These are phyloP conservation scores for Paxillus ammoniavirescens DNA, from an alignment of 768 basidiomycete genomes.

Conservation along the genomic window DNA sequence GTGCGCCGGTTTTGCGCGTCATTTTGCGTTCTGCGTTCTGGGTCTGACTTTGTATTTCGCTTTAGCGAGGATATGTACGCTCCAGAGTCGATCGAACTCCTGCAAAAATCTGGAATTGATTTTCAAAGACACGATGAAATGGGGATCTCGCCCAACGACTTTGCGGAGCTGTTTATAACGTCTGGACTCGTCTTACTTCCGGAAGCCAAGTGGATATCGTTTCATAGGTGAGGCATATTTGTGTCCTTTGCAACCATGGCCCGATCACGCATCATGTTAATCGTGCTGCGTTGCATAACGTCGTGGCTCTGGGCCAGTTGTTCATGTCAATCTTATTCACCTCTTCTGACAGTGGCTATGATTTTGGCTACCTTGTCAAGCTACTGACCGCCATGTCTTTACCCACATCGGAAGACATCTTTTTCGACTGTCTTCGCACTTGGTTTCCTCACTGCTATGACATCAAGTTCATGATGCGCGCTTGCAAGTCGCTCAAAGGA, in stretches of 20 bases:
- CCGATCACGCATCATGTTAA: not conserved
- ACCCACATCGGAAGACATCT: constrained; percentile 84
- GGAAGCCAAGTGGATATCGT: constrained; percentile 95
- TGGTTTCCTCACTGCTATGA: constrained; percentile 99
- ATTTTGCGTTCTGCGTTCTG: not conserved
- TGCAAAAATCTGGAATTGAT: constrained; percentile 95
- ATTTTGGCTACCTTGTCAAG: constrained; percentile 98
- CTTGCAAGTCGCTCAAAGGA: constrained; percentile 76
- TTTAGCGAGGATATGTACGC: constrained; percentile 96
- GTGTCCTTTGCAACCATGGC: not conserved
- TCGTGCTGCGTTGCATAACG: not conserved
- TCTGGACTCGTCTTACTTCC: constrained; percentile 87
- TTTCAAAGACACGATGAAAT: constrained; percentile 91
- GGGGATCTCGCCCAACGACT: constrained; percentile 90
- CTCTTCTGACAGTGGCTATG: constrained; percentile 74
- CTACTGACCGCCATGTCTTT: constrained; percentile 83
- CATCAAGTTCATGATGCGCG: constrained; percentile 95
- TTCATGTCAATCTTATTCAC: not conserved
- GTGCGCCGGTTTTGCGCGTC: constrained; percentile 45
- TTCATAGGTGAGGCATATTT: constrained; percentile 76
- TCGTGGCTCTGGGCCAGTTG: not conserved
- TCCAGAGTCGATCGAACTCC: constrained; percentile 93
- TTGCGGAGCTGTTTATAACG: constrained; percentile 96
- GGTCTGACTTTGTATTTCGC: not conserved
- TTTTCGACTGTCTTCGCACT: constrained; percentile 80